Percentiles rank a stretch among this genome's conserved stretches.
These are phyloP conservation scores for Acacia concinna DNA, from an alignment of 331 rosid species.

Conservation along the genomic window DNA sequence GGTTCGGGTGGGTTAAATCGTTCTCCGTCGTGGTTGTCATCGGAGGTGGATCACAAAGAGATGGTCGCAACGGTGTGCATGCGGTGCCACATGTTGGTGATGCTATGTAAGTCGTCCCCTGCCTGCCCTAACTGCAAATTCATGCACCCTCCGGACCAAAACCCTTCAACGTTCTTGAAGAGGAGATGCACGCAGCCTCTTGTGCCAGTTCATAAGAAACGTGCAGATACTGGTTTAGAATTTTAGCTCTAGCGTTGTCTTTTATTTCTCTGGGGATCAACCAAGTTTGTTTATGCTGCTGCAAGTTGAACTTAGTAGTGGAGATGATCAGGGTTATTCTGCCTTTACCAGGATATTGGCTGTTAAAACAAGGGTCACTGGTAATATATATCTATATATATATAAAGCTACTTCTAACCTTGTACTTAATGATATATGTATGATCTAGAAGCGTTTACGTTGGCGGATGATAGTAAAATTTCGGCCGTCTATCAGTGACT, in stretches of 20 bases:
- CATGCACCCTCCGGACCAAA: conserved; percentile 70
- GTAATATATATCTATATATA: background rate
- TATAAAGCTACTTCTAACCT: conserved; percentile 34
- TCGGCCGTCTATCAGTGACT: background rate
- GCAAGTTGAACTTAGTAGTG: conserved; percentile 12
- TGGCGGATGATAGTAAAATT: conserved; percentile 8
- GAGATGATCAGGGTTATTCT: conserved; percentile 27
- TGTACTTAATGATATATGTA: conserved; percentile 23
- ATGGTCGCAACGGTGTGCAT: conserved; percentile 89
- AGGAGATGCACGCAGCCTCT: conserved; percentile 45
- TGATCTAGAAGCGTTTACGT: background rate
- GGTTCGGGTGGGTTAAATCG: conserved; percentile 25
- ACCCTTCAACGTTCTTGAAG: conserved; percentile 60
- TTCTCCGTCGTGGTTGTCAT: conserved; percentile 54
- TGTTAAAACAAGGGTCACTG: conserved; percentile 14
- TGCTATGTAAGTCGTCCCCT: conserved; percentile 87
- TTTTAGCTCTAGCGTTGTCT: conserved; percentile 1
- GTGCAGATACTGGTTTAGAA: background rate
- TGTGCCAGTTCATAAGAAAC: conserved; percentile 32
- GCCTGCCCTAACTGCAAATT: conserved; percentile 95
- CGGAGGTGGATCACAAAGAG: conserved; percentile 52
- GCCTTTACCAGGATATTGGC: conserved; percentile 22
- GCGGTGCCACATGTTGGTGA: conserved; percentile 86
- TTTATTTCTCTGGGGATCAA: conserved; percentile 12
- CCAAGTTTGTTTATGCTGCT: conserved; percentile 22